These are phyloP conservation scores for Geotrichum restrictum DNA, from an alignment of 1,139 yeast species.

Conservation along the genomic window DNA sequence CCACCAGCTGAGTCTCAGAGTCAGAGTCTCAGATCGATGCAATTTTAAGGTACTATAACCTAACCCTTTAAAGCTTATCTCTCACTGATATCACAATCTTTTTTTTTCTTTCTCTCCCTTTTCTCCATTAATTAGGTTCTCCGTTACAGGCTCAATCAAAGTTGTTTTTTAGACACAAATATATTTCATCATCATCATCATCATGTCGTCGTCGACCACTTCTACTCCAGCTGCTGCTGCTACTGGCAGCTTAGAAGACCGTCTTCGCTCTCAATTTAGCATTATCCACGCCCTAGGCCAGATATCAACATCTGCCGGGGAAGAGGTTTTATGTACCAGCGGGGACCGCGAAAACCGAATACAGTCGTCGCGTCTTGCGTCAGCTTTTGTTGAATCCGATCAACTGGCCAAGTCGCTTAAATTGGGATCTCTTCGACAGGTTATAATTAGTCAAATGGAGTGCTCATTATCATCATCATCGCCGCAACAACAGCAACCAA, in stretches of 20 bases:
- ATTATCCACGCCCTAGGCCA: conserved; percentile 24
- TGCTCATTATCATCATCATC: not conserved
- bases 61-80: too few relatives aligned
- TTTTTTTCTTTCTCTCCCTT: too few relatives aligned
- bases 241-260: not conserved
- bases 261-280: not conserved
- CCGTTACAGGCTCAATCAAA: too few relatives aligned
- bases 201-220: not conserved
- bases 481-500: not conserved
- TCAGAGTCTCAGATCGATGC: too few relatives aligned
- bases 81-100: too few relatives aligned
- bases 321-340: conserved; percentile 25
- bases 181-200: too few relatives aligned
- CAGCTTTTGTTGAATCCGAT: conserved; percentile 30
- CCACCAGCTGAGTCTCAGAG: too few relatives aligned
- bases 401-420: conserved; percentile 32
- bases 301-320: conserved; percentile 27
- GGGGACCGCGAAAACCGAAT: conserved; percentile 20
- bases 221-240: too few relatives aligned
- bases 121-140: too few relatives aligned
- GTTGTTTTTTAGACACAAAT: too few relatives aligned
- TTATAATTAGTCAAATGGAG: conserved; percentile 25
- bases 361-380: conserved; percentile 23
- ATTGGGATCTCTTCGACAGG: conserved; percentile 32
- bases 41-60: too few relatives aligned